Evolutionary conservation across 768 basidiomycete genomes (phyloP), one percentile per base, ranked within the genome.

Genomic region (Suillus brevipes): DNA sequence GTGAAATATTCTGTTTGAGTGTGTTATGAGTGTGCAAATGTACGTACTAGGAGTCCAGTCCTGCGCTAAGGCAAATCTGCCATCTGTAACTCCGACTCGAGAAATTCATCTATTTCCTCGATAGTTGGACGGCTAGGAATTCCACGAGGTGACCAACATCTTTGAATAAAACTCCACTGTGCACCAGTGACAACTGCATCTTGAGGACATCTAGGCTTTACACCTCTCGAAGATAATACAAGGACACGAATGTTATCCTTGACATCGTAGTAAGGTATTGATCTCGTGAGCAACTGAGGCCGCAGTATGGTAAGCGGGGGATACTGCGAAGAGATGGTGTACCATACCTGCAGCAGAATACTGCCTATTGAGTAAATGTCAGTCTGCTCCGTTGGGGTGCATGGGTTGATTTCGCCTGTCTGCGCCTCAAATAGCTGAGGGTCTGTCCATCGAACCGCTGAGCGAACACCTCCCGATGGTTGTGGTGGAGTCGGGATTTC

Each of bases 301-400:
- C 20, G 53, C 20, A 36, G 10, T 6, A n/a, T 55, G 20, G 52
- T 55, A 36, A 55, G 53, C 6, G 34, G 34, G 10, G n/a, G 34
- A 55, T n/a, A 10, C 53, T 20, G 1, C 31, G 10, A 55, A 10
- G 20, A 20, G 31, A 55, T n/a, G 10, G 34, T 55, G 20, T 20
- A 55, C 10, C 64, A n/a, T 36, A 66, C 64, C 66, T 64, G 64
- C 3, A 67, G 45, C 31, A 65, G 9, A 28, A 62, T 23, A 16
- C 61, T 55, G 2, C 61, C 61, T 18, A 67, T 57, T 12, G 66
- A 65, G 25, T 65, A 67, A 5, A 65, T 50, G 13, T 67, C 53
- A 16, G 36, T 61, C 25, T 55, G 43, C 34, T 38, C n/a, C n/a
- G 23, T 65, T 7, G 60, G 64, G 14, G 16, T 40, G 38, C 12